Base-by-base conservation (phyloP, 495 filamentous ascomycete genomes). In the Penicillium crystallinum region DNA sequence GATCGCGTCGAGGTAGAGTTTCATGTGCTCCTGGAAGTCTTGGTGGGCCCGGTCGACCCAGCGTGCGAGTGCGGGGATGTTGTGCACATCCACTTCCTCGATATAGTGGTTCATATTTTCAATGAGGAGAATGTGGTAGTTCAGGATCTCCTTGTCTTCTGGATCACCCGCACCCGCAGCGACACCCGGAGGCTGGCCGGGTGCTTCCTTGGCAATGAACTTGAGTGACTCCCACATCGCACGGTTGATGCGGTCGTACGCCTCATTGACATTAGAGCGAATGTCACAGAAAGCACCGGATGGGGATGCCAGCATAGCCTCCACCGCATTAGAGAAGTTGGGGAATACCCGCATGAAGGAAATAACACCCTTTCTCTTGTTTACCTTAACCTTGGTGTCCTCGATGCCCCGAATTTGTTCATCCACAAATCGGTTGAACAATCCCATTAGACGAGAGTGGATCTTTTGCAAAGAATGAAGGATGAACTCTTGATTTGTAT, bases 81-180 rank as follows among this genome's bases (percentile, higher is more conserved):
- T 73, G 34, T 82, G 79, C n/a, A 85, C 75, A 55, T 93, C 87
- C 9, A 95, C 84, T 64, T 97, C 92, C 59, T 97, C 91, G 9
- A 91, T 74, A 67, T 92, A 96, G 65, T 96, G 91, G 65, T 96
- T 93, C 92, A 97, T 96, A 65, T 97, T 97, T 67, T 97, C 92
- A 53, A 97, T 97, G 29, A 97, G 80, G 42, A 96, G 80, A 59
- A 97, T 96, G 65, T 97, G 91, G 71, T 95, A 95, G 65, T 97
- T 97, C 18, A 97, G 78, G 14, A 88, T 84, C 64, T 96, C 92
- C 68, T 97, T 97, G 65, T 97, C 92, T 60, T 97, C 92, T 4
- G 84, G 80, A 58, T 89, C 85, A 15, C 81, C 77, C 5, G 69
- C 81, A 53, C 80, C 78, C 39, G 82, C 78, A n/a, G 72, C 64